A percentile compares a stretch with the other conserved stretches of the same genome.
Evolutionary conservation across 2,329 filamentous ascomycete genomes (phyloP).

Genomic region (Pyrenophora tritici-repentis): DNA sequence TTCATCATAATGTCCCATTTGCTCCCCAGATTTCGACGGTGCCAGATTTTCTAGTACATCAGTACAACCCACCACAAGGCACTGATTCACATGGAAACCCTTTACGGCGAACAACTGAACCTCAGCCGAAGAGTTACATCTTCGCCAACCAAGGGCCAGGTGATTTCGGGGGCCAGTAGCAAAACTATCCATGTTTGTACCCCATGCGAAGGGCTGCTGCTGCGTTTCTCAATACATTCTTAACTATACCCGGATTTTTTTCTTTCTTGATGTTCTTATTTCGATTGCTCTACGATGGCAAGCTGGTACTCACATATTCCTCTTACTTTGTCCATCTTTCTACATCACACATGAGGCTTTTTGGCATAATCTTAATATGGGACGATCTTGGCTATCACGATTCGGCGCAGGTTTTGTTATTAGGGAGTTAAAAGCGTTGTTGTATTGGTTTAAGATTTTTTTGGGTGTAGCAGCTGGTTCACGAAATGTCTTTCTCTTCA

Average conservation of each 20-base stretch:
- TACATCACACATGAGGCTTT: neutral
- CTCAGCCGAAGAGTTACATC: slow-evolving; percentile 53
- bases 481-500: slow-evolving; percentile 3
- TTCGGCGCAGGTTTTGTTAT: slow-evolving; percentile 1
- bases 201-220: slow-evolving; percentile 1
- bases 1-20: slow-evolving; percentile 43
- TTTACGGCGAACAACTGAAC: slow-evolving; percentile 36
- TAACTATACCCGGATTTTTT: slow-evolving; percentile 10
- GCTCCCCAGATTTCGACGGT: slow-evolving; percentile 37
- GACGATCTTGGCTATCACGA: slow-evolving; percentile 5
- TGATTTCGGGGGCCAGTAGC: slow-evolving; percentile 43
- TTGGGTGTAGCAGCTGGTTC: neutral
- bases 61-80: slow-evolving; percentile 54
- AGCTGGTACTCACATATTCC: neutral
- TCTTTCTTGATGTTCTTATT: slow-evolving; percentile 8
- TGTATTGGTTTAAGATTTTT: neutral
- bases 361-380: slow-evolving; percentile 14
- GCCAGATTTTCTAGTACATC: slow-evolving; percentile 52
- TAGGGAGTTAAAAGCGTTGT: slow-evolving; percentile 12
- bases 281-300: neutral
- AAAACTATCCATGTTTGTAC: neutral
- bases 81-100: slow-evolving; percentile 38
- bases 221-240: slow-evolving; percentile 5
- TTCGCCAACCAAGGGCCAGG: slow-evolving; percentile 55
- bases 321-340: slow-evolving; percentile 2